Base-by-base conservation (phyloP, 169 alveolate species). In the Plasmodium vivax region DNA sequence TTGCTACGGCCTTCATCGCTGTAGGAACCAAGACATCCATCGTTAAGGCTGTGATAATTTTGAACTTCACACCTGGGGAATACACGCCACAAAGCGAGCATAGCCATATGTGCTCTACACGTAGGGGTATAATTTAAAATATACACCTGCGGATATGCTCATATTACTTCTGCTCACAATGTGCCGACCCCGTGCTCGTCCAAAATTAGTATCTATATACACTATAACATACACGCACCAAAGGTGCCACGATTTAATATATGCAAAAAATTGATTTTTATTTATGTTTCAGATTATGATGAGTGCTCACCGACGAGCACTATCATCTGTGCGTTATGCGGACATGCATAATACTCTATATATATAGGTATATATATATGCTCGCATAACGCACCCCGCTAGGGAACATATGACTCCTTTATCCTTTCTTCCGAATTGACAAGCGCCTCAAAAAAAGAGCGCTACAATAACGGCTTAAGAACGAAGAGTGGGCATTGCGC, bases 1-100 rank as follows among this genome's bases (percentile, higher is more conserved):
- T 90, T 68, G 92, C 91, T 90, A 41, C 94, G 92, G 94, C 84
- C 94, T 80, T 90, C 92, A 90, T 90, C 94, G 94, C 94, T 62
- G 80, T 90, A 82, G 91, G 94, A 90, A 90, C 94, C 91, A 74
- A 90, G 92, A 90, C 92, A 90, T 90, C 94, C 94, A 80, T 90
- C 91, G 91, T 80, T 90, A 82, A 90, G 82, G 38, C 68, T 90
- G 83, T 71, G 45, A 45, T 62, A 58, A 62, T 16, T 62, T 62
- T 62, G 23, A 19, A 47, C 58, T 47, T 12, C 58, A 47, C 19
- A 47, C 58, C 14, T 47, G 6, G 6, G 58, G 19, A 47, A 47
- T 3, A 51, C 23, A 51, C 23, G 62, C 9, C 62, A 14, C 62
- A 51, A 51, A 16, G 62, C 6, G 16, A 51, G 10, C 16, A 47